These are phyloP conservation scores for Oryza australiensis DNA, from an alignment of 176 grass and related monocot species.

Conservation along the genomic window DNA sequence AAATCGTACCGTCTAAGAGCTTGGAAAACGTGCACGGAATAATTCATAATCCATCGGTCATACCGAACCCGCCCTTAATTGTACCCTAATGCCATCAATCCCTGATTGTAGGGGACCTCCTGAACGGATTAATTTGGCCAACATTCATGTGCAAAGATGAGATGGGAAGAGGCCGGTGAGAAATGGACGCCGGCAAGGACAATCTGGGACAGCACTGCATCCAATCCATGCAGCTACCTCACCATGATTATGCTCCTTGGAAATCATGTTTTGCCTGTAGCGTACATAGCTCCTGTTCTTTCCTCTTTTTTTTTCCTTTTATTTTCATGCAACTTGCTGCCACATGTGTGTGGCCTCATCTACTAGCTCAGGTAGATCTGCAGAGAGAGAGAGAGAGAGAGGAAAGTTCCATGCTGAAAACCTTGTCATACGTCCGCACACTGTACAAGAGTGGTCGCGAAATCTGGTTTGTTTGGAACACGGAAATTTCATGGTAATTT, in stretches of 20 bases:
- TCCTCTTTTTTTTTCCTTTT: neutral
- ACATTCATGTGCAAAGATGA: conserved; percentile 28
- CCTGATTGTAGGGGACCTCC: neutral
- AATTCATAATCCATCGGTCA: too few relatives aligned
- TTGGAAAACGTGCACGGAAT: too few relatives aligned
- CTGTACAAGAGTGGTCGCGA: neutral
- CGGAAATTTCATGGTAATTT: neutral
- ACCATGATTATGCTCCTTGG: neutral
- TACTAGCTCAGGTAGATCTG: neutral
- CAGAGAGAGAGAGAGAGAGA: too few relatives aligned
- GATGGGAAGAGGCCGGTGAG: neutral
- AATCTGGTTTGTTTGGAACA: neutral
- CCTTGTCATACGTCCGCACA: neutral
- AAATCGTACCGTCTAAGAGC: too few relatives aligned
- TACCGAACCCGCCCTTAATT: neutral
- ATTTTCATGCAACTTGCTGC: conserved; percentile 6
- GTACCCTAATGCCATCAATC: neutral
- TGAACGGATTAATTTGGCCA: neutral
- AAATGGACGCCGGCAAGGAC: neutral
- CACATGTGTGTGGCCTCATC: conserved; percentile 11
- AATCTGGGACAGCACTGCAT: conserved; percentile 7
- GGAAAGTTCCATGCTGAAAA: neutral
- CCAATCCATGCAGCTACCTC: neutral
- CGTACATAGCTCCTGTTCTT: neutral
- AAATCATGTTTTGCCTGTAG: neutral